Evolutionary conservation across 768 basidiomycete species (phyloP).

Genomic region (Lactarius evosmus): DNA sequence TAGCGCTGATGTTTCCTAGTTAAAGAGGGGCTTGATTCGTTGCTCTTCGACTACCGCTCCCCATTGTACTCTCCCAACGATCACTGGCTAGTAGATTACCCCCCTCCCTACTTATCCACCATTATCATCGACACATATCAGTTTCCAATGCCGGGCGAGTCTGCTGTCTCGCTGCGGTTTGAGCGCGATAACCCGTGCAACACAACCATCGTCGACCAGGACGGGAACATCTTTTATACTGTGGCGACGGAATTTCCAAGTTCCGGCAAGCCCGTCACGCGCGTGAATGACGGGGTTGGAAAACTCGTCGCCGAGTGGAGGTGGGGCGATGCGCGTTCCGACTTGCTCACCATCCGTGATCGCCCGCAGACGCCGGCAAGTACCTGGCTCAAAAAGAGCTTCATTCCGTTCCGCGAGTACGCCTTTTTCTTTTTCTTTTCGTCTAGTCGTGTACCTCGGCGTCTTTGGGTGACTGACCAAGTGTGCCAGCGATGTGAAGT

Average conservation of each 20-base stretch:
- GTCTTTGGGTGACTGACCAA: background rate
- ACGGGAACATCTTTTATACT: conserved; percentile 16
- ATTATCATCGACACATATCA: conserved; percentile 7
- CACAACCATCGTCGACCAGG: conserved; percentile 23
- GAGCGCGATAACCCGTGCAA: conserved; percentile 28
- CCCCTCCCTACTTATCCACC: background rate
- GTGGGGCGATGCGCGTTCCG: conserved; percentile 27
- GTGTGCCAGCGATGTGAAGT: conserved; percentile 17
- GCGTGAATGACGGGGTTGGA: conserved; percentile 17
- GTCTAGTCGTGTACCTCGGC: too few species aligned
- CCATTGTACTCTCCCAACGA: background rate
- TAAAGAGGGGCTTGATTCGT: background rate
- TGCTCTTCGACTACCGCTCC: background rate
- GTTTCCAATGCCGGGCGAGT: background rate
- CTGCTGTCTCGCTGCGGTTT: conserved; percentile 6
- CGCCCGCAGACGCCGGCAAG: conserved; percentile 15
- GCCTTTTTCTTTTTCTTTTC: background rate
- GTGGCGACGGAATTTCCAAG: conserved; percentile 24
- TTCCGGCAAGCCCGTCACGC: conserved; percentile 19
- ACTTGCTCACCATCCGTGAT: conserved; percentile 25
- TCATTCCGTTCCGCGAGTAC: conserved; percentile 26
- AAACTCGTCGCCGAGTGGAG: conserved; percentile 27
- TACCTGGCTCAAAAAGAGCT: conserved; percentile 27
- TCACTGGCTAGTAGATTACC: background rate
- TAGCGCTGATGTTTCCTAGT: background rate